Evolutionary conservation across 129 eudicot species (phyloP), one percentile per base, ranked within the genome.

Genomic region (Escallonia rubra): DNA sequence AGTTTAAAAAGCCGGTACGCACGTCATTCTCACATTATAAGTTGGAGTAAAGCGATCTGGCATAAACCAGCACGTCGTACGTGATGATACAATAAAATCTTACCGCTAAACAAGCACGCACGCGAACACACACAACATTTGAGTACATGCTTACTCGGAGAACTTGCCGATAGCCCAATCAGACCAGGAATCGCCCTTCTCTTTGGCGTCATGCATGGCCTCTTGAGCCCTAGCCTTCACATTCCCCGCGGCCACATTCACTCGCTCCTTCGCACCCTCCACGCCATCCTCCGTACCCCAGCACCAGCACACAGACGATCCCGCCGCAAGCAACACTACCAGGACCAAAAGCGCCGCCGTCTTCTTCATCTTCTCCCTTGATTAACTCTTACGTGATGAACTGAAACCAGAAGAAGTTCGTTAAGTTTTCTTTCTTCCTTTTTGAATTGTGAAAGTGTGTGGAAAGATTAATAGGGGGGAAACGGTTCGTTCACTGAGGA

Each of bases 161-260:
- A 77, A 62, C 65, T 76, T 76, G 56, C 50, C 46, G 12, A 49
- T 38, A 41, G 79, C 79, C 84, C 79, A 83, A 69, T 76, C 82
- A 39, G 82, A 23, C 88, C 82, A 76, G 63, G 80, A 54, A 42
- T 63, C 70, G 43, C 69, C 62, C 10, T 54, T 61, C 10, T 70
- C 78, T 68, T 72, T 65, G 14, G 82, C 87, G 11, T 52, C 75
- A 45, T 71, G 53, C 61, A 69, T n/a, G 48, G 67, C 69, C 52
- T 76, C 68, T 49, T 67, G 66, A 12, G 79, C 78, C 10, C 48
- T 61, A 6, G 14, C 6, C 70, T 79, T 79, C 52, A 70, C 12
- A 11, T 80, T 39, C 45, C 14, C 72, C 8, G 85, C 76, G 12
- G 54, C 85, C 49, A 63, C 64, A 41, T 75, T 65, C 60, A 49